Evolutionary conservation across 2,329 filamentous ascomycete species (phyloP), one percentile per base, ranked within the genome.

Genomic region (Xylaria sp.): DNA sequence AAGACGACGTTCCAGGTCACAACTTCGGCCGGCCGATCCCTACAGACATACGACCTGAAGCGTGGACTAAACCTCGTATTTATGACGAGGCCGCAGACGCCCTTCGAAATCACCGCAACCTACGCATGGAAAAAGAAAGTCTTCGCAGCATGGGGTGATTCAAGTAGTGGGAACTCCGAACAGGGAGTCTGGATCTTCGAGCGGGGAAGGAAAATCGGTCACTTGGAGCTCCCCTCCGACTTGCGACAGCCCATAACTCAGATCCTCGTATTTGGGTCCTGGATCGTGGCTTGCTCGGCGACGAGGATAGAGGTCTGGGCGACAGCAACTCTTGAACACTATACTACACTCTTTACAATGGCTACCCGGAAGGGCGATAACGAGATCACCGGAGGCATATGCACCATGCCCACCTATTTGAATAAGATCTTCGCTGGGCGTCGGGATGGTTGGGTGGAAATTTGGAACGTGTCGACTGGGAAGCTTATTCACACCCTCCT

Each of bases 1-100:
- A 97, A 97, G 82, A 95, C 93, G 0, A 97, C 94, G 3, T 99
- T 97, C 78, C 96, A 99, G 80, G 93, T 99, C 80, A 98, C 96
- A 40, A 99, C 96, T 35, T 98, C 93, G 0, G 92, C 97, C 70
- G 96, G 95, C 71, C 89, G 91, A 76, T 93, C 91, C 68, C 87
- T 99, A 55, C 96, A 99, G 81, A 99, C 96, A 0, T 99, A 99
- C 83, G 96, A 99, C 79, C 84, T 99, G 70, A 93, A 92, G 79
- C 90, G 91, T 75, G 95, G 95, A 55, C 87, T 99, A 69, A 95
- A 97, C 76, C 89, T 99, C 59, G 90, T 98, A 76, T 99, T 99
- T 81, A 88, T 99, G 69, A 98, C 93, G 23, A 88, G 94, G 60
- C 96, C 97, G 0, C 92, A 97, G 80, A 98, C 94, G 0, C 94